Evolutionary conservation across 768 basidiomycete genomes (phyloP).

Genomic region (Glaciozyma antarctica): DNA sequence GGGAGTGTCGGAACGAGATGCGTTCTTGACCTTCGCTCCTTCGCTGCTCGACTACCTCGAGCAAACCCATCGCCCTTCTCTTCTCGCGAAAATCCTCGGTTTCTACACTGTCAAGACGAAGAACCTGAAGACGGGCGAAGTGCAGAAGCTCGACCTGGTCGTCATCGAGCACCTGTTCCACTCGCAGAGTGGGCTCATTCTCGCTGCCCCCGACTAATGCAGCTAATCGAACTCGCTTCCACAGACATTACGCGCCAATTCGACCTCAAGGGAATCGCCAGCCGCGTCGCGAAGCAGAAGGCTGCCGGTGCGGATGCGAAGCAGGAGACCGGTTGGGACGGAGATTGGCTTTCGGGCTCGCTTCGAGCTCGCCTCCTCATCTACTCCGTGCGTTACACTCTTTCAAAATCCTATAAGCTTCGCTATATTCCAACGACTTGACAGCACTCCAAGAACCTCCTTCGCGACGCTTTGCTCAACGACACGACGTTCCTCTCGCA

Average conservation of each 20-base stretch:
- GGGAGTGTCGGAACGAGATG: slow-evolving; percentile 37
- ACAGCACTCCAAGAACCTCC: slow-evolving; percentile 85
- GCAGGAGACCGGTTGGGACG: slow-evolving; percentile 19
- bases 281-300: slow-evolving; percentile 16
- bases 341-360: slow-evolving; percentile 24
- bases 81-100: slow-evolving; percentile 94
- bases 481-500: slow-evolving; percentile 88
- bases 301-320: background rate
- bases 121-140: slow-evolving; percentile 47
- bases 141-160: slow-evolving; percentile 60
- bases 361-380: slow-evolving; percentile 17
- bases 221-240: background rate
- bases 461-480: slow-evolving; percentile 79
- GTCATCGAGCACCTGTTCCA: slow-evolving; percentile 92
- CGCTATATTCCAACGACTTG: slow-evolving; percentile 71
- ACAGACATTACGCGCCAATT: slow-evolving; percentile 10
- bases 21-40: slow-evolving; percentile 15
- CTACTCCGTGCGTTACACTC: slow-evolving; percentile 5
- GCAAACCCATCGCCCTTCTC: slow-evolving; percentile 64
- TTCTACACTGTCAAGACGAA: slow-evolving; percentile 76
- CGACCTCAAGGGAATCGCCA: slow-evolving; percentile 22
- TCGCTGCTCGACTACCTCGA: slow-evolving; percentile 22
- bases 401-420: slow-evolving; percentile 36
- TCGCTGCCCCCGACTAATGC: too few relatives aligned
- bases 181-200: slow-evolving; percentile 49